Base-by-base conservation (phyloP, 2,329 filamentous ascomycete species). In the Geosmithia flava region DNA sequence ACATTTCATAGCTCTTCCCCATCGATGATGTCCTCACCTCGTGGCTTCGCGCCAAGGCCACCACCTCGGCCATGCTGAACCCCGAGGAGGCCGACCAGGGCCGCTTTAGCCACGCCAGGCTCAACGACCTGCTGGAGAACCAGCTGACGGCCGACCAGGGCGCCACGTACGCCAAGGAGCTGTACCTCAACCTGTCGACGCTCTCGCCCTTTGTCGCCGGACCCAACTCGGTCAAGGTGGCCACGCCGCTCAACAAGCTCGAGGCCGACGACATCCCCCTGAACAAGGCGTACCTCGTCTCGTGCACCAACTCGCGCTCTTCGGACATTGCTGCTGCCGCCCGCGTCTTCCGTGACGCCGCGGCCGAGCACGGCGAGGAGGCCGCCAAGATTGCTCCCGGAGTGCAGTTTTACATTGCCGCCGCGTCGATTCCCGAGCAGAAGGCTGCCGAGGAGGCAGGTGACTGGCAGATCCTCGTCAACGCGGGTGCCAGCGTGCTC, bases 351-450 rank as follows among this genome's bases (percentile, higher is more conserved):
- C 80, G 78, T 49, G 84, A 91, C 40, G 87, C 86, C 1, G 78
- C 83, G 0, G 76, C 79, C 48, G 71, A 70, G 30, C 76, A 78
- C 47, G 71, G 69, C 20, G 85, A 81, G 15, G 69, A 74, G 48
- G 66, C 78, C 6, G 75, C 87, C 19, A 87, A 84, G 66, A 75
- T 95, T 50, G 81, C 86, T 0, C 69, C 78, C 0, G 80, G 83
- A 27, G 89, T 96, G 41, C 75, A 89, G 49, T 82, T 96, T 59
- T 96, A 96, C 66, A 85, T 97, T 52, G 85, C 90, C 0, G 89
- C 91, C 1, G 91, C 91, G 1, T 96, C 90, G 0, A 59, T 79
- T 0, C 71, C 77, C 0, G 90, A 96, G 62, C 89, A 96, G 62
- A 64, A 78, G 49, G 72, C 76, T 1, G 85, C 91, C 1, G 87